Percentiles rank a stretch among this genome's conserved stretches.
These are phyloP conservation scores for Chamaecrista fasciculata DNA, from an alignment of 306 rosid species.

Conservation along the genomic window DNA sequence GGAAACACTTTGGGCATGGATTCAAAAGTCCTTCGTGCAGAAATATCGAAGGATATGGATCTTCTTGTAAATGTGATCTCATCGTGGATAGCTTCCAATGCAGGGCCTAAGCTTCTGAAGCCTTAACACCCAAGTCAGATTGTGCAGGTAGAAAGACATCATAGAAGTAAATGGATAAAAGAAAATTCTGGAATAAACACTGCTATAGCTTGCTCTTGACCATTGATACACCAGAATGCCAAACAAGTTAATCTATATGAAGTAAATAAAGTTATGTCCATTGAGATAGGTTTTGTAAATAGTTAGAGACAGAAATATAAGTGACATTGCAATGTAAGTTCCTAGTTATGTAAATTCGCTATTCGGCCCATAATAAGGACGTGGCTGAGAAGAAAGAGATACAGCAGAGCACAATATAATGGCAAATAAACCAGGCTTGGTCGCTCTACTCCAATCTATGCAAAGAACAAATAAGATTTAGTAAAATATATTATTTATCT, in stretches of 20 bases:
- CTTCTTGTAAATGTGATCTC: conserved; percentile 72
- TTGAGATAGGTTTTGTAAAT: conserved; percentile 17
- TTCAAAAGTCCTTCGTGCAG: conserved; percentile 61
- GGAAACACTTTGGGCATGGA: conserved; percentile 79
- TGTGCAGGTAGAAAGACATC: conserved; percentile 1
- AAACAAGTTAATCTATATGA: conserved; percentile 23
- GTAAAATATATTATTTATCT: too few species aligned
- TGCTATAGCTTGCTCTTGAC: background rate
- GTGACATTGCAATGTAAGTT: conserved; percentile 19
- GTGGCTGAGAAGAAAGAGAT: too few species aligned
- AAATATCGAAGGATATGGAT: conserved; percentile 72
- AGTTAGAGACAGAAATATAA: background rate
- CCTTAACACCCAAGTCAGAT: conserved; percentile 8
- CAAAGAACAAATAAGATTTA: too few species aligned
- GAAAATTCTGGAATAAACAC: background rate
- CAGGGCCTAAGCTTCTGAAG: conserved; percentile 64
- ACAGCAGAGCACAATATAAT: too few species aligned
- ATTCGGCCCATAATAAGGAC: too few species aligned
- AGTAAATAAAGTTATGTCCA: conserved; percentile 8
- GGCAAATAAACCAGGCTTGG: too few species aligned
- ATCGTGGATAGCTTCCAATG: conserved; percentile 79
- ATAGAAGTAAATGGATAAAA: conserved; percentile 21
- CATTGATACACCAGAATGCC: conserved; percentile 13
- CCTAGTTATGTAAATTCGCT: background rate
- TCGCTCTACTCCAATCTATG: too few species aligned